Evolutionary conservation across 441 rosid species (phyloP), one percentile per base, ranked within the genome.

Genomic region (Eutrema salsugineum): DNA sequence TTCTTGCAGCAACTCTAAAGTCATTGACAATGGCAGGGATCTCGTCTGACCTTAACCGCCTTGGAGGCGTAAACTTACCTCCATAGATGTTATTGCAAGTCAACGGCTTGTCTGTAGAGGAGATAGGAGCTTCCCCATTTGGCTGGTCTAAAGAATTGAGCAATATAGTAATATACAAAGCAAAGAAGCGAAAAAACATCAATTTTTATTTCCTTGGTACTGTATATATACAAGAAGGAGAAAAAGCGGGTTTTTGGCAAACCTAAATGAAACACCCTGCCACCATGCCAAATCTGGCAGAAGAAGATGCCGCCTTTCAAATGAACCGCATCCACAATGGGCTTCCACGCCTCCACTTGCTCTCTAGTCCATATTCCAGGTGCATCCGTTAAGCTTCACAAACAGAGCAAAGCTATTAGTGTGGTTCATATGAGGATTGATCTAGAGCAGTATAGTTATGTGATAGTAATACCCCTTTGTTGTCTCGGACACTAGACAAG

Each of bases 291-390:
- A 32, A 83, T 47, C 59, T 77, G 80, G 14, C 84, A 80, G 63
- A 82, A 82, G 63, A 80, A 80, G 8, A 77, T 49, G 16, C 82
- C 81, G 11, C 82, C 83, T 61, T 79, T 78, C 3, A 65, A 57
- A 59, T 83, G 88, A 75, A 81, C 83, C 1, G 72, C 78, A 28
- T 81, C 57, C 0, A 73, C 81, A 5, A 81, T 58, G 0, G 82
- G 83, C 22, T 78, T 83, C 85, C 81, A 81, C 28, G 88, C 88
- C 39, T 79, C 76, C 11, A 79, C 83, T 66, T 85, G 85, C 54
- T 82, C 79, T 50, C 49, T 35, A 17, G 78, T 82, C 87, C 83
- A 83, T 32, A 82, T 64, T 2, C 82, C 84, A 55, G 83, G 84
- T 11, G 74, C 44, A 16, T 78, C 57, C 8, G 67, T 78, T 35